Conservation (phyloP, 805 yeast species). For the Candida maris region DNA sequence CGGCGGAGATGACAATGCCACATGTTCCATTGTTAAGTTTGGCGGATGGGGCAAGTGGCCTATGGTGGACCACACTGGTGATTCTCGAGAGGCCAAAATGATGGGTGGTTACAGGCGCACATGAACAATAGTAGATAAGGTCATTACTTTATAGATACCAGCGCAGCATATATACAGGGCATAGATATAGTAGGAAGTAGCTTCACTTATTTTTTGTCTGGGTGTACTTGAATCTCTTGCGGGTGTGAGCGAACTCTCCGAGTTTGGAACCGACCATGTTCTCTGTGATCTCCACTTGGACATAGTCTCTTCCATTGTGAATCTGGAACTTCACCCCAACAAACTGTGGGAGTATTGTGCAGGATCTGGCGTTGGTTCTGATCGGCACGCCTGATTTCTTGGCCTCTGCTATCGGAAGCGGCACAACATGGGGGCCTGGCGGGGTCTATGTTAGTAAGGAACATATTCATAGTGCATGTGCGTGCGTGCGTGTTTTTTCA, state of each 20-base stretch:
- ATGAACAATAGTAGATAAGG: constrained; percentile 7
- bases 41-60: constrained; percentile 97
- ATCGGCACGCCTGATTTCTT: constrained; percentile 77
- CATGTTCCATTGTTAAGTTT: constrained; percentile 75
- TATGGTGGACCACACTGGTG: constrained; percentile 75
- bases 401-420: constrained; percentile 89
- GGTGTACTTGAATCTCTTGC: constrained; percentile 82
- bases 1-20: constrained; percentile 95
- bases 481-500: neutral
- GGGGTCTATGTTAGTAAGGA: constrained; percentile 1
- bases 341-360: constrained; percentile 93
- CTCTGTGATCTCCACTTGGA: constrained; percentile 79
- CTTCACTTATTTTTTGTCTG: constrained; percentile 60
- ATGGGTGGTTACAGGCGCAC: constrained; percentile 23
- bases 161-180: constrained; percentile 4
- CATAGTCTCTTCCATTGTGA: constrained; percentile 94
- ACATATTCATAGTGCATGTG: neutral
- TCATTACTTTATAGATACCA: constrained; percentile 13
- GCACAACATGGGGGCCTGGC: constrained; percentile 85
- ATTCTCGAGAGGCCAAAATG: constrained; percentile 64
- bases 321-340: constrained; percentile 93
- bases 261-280: constrained; percentile 96
- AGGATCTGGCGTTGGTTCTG: constrained; percentile 92
- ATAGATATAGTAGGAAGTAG: neutral
- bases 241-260: constrained; percentile 93